Evolutionary conservation across 2,329 filamentous ascomycete species (phyloP).

Genomic region (Harringtonia aguacate): DNA sequence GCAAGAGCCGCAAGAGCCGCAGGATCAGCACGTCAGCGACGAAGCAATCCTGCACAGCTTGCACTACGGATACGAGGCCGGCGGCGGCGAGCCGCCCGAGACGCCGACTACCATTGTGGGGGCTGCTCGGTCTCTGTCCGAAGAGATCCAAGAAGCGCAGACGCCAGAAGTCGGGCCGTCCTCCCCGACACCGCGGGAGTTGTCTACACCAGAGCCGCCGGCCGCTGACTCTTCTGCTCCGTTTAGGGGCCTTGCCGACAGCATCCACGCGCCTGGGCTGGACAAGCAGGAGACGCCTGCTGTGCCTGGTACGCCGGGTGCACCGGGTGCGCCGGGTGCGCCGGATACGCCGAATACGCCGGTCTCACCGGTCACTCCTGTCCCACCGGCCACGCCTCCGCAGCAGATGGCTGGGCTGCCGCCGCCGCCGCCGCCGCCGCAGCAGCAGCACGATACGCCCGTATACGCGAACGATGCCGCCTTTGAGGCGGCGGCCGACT

Average conservation of each 20-base stretch:
- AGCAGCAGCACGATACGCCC: neutral
- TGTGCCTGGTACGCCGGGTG: neutral
- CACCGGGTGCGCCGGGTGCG: too few species aligned
- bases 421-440: neutral
- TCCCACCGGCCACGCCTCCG: too few species aligned
- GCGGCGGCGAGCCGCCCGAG: neutral
- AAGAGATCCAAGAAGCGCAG: neutral
- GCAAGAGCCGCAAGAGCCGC: too few species aligned
- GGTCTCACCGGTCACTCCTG: too few species aligned
- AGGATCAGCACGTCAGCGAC: too few species aligned
- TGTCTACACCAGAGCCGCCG: neutral
- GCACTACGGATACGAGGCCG: neutral
- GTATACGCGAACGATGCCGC: conserved; percentile 7
- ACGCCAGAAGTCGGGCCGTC: neutral
- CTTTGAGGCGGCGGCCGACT: conserved; percentile 11
- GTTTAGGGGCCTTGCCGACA: conserved; percentile 16
- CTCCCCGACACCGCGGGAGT: too few species aligned
- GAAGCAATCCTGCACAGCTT: too few species aligned
- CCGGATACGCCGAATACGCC: too few species aligned
- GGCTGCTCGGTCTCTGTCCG: neutral
- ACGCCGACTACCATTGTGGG: conserved; percentile 3
- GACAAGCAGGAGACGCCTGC: neutral
- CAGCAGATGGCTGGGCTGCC: too few species aligned
- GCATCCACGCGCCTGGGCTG: conserved; percentile 13
- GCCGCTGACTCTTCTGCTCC: neutral